phyloP scores from a whole-genome alignment of 176 grass and related monocot species.

The Elymus sibiricus region DNA sequence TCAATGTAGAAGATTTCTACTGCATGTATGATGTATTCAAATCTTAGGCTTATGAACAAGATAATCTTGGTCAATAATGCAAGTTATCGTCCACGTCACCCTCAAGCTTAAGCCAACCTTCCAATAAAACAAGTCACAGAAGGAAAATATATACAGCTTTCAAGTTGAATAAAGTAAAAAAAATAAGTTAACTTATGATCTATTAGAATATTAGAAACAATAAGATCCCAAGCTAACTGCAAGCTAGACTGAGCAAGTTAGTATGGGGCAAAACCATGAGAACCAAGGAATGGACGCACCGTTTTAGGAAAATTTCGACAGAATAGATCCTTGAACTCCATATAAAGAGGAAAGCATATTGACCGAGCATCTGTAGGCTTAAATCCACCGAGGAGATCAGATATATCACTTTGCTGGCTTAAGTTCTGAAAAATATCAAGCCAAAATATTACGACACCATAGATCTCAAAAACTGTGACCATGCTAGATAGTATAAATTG shows the following conservation, averaged over 20 bases:
- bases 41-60: neutral
- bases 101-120: neutral
- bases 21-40: neutral
- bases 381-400: conserved; percentile 96
- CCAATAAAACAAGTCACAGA: neutral
- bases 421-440: conserved; percentile 60
- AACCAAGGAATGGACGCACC: conserved; percentile 41
- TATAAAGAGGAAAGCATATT: conserved; percentile 83
- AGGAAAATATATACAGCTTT: neutral
- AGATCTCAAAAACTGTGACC: neutral
- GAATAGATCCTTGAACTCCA: conserved; percentile 82
- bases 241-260: neutral
- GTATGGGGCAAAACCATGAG: neutral
- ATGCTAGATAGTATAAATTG: neutral
- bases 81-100: neutral
- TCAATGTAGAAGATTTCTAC: neutral
- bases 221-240: neutral
- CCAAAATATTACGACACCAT: conserved; percentile 6
- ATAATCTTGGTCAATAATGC: neutral
- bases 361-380: conserved; percentile 81
- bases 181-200: neutral
- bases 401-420: conserved; percentile 95
- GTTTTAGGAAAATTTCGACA: conserved; percentile 55
- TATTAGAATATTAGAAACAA: neutral
- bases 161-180: neutral